Evolutionary conservation across 2,329 filamentous ascomycete genomes (phyloP).

Genomic region (Fusarium scirpi): DNA sequence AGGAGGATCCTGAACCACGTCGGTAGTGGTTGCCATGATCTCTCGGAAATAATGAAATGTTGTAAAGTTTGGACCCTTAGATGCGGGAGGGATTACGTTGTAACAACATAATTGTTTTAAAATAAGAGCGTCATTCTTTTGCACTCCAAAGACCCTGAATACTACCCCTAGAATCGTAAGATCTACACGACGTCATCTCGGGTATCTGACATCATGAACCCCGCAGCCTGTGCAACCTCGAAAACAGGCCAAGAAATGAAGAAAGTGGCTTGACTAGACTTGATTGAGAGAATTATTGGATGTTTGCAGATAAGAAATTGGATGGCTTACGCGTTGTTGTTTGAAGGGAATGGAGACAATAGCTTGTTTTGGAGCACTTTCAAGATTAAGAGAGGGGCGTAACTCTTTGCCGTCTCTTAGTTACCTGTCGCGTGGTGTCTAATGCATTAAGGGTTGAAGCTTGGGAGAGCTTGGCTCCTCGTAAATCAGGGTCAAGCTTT

Average conservation of each 20-base stretch:
- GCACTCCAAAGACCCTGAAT: conserved; percentile 26
- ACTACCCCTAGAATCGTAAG: not conserved
- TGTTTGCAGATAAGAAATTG: not conserved
- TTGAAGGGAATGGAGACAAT: not conserved
- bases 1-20: not conserved
- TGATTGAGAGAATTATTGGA: not conserved
- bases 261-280: not conserved
- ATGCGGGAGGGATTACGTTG: not conserved
- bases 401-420: not conserved
- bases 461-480: conserved; percentile 4
- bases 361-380: not conserved
- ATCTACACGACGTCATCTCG: conserved; percentile 17
- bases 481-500: conserved; percentile 8
- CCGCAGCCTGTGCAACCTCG: conserved; percentile 1
- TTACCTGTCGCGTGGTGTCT: not conserved
- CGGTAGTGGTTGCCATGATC: not conserved
- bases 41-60: conserved; percentile 4
- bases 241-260: not conserved
- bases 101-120: not conserved
- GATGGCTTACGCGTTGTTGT: not conserved
- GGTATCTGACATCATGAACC: conserved; percentile 24
- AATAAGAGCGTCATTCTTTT: conserved; percentile 10
- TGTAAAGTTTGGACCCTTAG: not conserved
- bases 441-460: conserved; percentile 11
- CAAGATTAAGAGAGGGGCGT: not conserved